These are phyloP conservation scores for Paraconiothyrium sp. DNA, from an alignment of 2,329 filamentous ascomycete genomes.

Conservation along the genomic window DNA sequence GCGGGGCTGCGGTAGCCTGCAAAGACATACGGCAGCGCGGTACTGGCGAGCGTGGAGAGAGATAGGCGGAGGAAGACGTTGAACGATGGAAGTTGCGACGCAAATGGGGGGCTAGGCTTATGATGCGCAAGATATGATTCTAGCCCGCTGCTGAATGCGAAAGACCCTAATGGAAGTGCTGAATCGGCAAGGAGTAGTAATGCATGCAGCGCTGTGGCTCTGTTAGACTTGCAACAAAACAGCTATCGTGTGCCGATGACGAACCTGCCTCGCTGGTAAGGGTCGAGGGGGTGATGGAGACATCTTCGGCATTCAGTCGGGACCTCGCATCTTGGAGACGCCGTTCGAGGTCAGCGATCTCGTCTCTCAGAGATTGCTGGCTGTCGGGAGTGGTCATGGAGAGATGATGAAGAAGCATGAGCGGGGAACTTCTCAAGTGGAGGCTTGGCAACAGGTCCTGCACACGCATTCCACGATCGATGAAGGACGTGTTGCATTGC, in stretches of 20 bases:
- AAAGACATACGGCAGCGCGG: conserved; percentile 78
- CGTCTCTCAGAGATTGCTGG: conserved; percentile 53
- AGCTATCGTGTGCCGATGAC: conserved; percentile 15
- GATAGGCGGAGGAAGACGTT: conserved; percentile 75
- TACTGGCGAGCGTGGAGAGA: conserved; percentile 74
- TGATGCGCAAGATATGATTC: conserved; percentile 83
- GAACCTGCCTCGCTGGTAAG: conserved; percentile 29
- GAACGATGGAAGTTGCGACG: conserved; percentile 59
- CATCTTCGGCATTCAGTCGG: conserved; percentile 53
- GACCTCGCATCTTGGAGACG: conserved; percentile 58
- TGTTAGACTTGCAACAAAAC: conserved; percentile 9
- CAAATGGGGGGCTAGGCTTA: conserved; percentile 44
- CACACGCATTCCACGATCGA: neutral
- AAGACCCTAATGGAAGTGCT: conserved; percentile 83
- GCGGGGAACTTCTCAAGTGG: conserved; percentile 18
- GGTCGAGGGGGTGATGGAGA: conserved; percentile 20
- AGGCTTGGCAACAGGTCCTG: conserved; percentile 28
- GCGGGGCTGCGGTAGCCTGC: conserved; percentile 68
- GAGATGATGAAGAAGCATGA: conserved; percentile 23
- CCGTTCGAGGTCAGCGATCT: conserved; percentile 68
- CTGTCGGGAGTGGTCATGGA: conserved; percentile 38
- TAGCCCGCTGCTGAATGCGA: conserved; percentile 83
- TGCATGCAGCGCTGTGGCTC: conserved; percentile 64
- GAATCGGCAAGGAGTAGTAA: conserved; percentile 83
- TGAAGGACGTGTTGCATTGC: neutral